Conservation (phyloP, 352 stramenopile genomes). For the Globisporangium acanthophoron region DNA sequence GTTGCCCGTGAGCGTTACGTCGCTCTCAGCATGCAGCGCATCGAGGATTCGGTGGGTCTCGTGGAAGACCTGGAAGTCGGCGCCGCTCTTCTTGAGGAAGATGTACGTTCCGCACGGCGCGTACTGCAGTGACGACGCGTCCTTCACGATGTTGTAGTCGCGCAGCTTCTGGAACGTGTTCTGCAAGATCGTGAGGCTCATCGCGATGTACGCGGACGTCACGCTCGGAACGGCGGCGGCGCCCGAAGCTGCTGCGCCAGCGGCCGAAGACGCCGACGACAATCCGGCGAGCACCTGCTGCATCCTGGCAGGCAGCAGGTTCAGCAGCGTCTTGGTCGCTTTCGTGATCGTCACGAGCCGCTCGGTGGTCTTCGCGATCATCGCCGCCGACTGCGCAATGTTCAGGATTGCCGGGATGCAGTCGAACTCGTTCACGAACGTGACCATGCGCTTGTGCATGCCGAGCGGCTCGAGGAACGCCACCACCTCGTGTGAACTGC, state of each 20-base stretch:
- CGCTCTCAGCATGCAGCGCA: slow-evolving; percentile 39
- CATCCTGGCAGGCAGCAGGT: slow-evolving; percentile 68
- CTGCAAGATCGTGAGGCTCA: slow-evolving; percentile 76
- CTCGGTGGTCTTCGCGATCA: slow-evolving; percentile 76
- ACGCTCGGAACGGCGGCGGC: slow-evolving; percentile 18
- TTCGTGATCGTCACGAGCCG: slow-evolving; percentile 77
- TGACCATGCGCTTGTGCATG: slow-evolving; percentile 50
- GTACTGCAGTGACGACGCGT: slow-evolving; percentile 67
- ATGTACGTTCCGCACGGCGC: slow-evolving; percentile 70
- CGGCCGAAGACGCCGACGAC: slow-evolving; percentile 9
- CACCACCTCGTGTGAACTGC: slow-evolving; percentile 39
- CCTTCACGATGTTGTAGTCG: slow-evolving; percentile 69
- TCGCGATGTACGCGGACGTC: slow-evolving; percentile 69
- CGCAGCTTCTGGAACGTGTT: slow-evolving; percentile 80
- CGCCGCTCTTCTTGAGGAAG: slow-evolving; percentile 59
- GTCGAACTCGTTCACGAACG: slow-evolving; percentile 84
- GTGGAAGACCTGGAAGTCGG: slow-evolving; percentile 46
- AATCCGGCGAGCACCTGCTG: slow-evolving; percentile 56
- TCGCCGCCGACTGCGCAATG: slow-evolving; percentile 65
- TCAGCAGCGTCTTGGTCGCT: slow-evolving; percentile 67
- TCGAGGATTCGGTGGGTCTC: slow-evolving; percentile 34
- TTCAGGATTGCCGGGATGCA: slow-evolving; percentile 85
- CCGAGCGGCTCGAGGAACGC: slow-evolving; percentile 47
- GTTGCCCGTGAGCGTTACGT: slow-evolving; percentile 61
- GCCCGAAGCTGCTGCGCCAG: background rate